Conservation (phyloP, 2,329 filamentous ascomycete species). For the Penicillium hesseltinei region DNA sequence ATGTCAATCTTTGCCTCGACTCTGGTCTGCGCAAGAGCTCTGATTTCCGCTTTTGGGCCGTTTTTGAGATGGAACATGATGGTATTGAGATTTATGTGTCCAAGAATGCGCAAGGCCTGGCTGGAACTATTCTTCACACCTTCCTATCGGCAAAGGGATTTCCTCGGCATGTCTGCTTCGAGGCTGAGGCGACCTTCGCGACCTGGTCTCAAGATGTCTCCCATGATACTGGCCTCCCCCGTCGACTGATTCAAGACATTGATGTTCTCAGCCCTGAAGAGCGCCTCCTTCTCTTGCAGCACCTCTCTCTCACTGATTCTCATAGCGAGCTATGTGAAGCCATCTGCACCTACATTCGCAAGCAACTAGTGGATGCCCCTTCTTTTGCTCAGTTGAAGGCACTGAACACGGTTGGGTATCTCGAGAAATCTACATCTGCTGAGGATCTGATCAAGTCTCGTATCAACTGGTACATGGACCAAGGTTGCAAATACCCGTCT, state of each 20-base stretch:
- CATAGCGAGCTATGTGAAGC: slow-evolving; percentile 28
- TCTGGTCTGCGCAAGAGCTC: slow-evolving; percentile 41
- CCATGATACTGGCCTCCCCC: slow-evolving; percentile 32
- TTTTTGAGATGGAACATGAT: slow-evolving; percentile 38
- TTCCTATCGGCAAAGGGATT: slow-evolving; percentile 45
- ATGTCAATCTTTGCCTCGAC: slow-evolving; percentile 40
- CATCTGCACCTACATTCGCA: slow-evolving; percentile 35
- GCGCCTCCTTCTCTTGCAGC: slow-evolving; percentile 40
- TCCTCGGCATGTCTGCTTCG: slow-evolving; percentile 40
- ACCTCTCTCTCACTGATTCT: slow-evolving; percentile 32
- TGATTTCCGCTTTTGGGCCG: slow-evolving; percentile 43
- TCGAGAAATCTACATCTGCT: slow-evolving; percentile 39
- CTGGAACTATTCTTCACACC: slow-evolving; percentile 47
- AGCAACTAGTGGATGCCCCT: slow-evolving; percentile 40
- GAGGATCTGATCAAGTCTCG: slow-evolving; percentile 40
- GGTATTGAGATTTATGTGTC: slow-evolving; percentile 44
- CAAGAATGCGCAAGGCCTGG: slow-evolving; percentile 44
- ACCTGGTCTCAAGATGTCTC: slow-evolving; percentile 35
- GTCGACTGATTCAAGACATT: slow-evolving; percentile 44
- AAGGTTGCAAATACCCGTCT: slow-evolving; percentile 39
- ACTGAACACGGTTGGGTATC: slow-evolving; percentile 41
- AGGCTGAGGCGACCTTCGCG: slow-evolving; percentile 40
- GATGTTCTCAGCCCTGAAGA: slow-evolving; percentile 45
- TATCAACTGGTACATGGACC: slow-evolving; percentile 44
- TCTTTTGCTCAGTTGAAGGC: slow-evolving; percentile 42